phyloP scores from a whole-genome alignment of 2,329 filamentous ascomycete species.

The Akanthomyces muscarius region DNA sequence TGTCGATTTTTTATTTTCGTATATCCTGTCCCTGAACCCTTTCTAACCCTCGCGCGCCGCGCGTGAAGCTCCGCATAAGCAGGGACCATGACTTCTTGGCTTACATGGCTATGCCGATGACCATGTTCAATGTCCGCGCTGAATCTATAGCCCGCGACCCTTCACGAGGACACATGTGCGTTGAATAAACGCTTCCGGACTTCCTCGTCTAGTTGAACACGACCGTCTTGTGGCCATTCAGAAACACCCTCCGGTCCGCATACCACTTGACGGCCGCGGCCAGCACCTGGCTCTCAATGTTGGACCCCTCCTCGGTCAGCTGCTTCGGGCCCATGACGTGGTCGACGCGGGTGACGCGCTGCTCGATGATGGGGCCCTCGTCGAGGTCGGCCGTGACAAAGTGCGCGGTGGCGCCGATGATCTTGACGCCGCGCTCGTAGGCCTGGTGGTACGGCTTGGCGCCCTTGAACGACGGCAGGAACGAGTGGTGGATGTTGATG shows the following conservation, averaged over 20 bases:
- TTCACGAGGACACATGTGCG: not conserved
- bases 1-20: not conserved
- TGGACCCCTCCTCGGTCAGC: slow-evolving; percentile 74
- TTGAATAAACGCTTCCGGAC: not conserved
- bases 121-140: not conserved
- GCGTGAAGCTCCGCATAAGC: not conserved
- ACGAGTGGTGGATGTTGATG: slow-evolving; percentile 90
- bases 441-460: slow-evolving; percentile 87
- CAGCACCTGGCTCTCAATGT: slow-evolving; percentile 78
- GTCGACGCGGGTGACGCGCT: slow-evolving; percentile 72
- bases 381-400: slow-evolving; percentile 83
- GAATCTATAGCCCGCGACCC: not conserved
- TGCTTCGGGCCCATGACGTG: slow-evolving; percentile 73
- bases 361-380: slow-evolving; percentile 85
- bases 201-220: slow-evolving; percentile 49
- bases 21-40: not conserved
- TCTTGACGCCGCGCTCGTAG: slow-evolving; percentile 82
- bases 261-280: slow-evolving; percentile 82
- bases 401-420: slow-evolving; percentile 80
- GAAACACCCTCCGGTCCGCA: slow-evolving; percentile 70
- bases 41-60: not conserved
- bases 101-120: not conserved
- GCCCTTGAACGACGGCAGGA: slow-evolving; percentile 83
- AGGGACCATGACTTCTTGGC: not conserved
- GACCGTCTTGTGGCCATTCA: slow-evolving; percentile 77